Evolutionary conservation across 2,329 filamentous ascomycete genomes (phyloP).

Genomic region (Raffaelea albimanens): DNA sequence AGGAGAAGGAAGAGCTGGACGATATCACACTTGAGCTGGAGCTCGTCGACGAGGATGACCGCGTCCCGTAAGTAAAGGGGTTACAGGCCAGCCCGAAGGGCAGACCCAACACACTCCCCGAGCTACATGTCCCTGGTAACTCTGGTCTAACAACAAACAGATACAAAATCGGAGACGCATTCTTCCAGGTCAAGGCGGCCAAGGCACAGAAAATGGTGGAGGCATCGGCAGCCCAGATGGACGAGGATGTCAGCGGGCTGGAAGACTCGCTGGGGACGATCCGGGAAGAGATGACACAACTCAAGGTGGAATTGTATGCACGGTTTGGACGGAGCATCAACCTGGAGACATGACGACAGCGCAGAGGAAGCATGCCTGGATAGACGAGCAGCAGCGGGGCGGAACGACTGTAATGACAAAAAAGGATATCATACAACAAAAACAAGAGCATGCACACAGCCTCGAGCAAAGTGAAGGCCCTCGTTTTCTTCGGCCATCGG

Average conservation of each 20-base stretch:
- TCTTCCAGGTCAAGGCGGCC: conserved; percentile 74
- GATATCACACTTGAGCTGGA: conserved; percentile 87
- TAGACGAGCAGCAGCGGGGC: too few relatives aligned
- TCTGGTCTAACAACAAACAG: conserved; percentile 32
- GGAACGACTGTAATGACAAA: too few relatives aligned
- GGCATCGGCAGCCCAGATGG: conserved; percentile 60
- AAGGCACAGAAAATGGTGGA: conserved; percentile 82
- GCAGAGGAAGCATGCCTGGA: not conserved
- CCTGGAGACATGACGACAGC: conserved; percentile 62
- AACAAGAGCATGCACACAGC: too few relatives aligned
- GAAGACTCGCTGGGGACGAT: conserved; percentile 69
- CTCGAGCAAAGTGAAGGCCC: too few relatives aligned
- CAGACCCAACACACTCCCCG: too few relatives aligned
- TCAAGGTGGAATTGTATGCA: conserved; percentile 90
- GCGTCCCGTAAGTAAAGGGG: conserved; percentile 76
- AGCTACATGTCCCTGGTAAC: not conserved
- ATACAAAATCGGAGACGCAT: conserved; percentile 94
- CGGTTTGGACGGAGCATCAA: conserved; percentile 97
- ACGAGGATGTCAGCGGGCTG: conserved; percentile 63
- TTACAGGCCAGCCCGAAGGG: too few relatives aligned
- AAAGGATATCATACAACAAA: too few relatives aligned
- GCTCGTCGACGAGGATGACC: conserved; percentile 63
- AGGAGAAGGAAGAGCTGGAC: conserved; percentile 96
- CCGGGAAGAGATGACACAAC: conserved; percentile 75
- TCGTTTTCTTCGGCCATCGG: too few relatives aligned